Evolutionary conservation across 768 basidiomycete genomes (phyloP).

Genomic region (Calvatia gigantea): DNA sequence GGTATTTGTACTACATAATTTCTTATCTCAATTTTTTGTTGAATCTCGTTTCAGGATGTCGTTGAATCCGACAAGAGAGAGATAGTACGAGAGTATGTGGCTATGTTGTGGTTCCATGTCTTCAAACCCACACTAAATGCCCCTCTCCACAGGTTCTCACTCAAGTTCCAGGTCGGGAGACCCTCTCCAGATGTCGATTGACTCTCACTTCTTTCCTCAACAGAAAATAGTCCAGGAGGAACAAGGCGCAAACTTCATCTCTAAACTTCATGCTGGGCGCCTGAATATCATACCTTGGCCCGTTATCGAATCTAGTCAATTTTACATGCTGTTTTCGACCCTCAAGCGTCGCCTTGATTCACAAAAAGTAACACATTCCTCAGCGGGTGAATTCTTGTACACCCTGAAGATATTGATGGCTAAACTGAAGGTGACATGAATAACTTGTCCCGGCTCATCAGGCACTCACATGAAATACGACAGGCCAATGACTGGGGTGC

Average conservation of each 20-base stretch:
- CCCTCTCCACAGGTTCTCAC: conserved; percentile 37
- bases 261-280: conserved; percentile 53
- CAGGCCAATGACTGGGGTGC: conserved; percentile 66
- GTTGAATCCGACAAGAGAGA: conserved; percentile 58
- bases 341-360: conserved; percentile 46
- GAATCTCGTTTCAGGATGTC: conserved; percentile 45
- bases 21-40: neutral
- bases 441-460: neutral
- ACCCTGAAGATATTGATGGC: conserved; percentile 64
- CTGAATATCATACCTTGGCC: conserved; percentile 65
- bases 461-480: neutral
- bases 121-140: neutral
- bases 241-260: conserved; percentile 60
- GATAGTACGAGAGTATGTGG: conserved; percentile 51
- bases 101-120: neutral
- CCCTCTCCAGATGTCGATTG: neutral
- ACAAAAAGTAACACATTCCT: conserved; percentile 43
- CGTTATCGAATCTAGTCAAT: conserved; percentile 58
- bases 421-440: conserved; percentile 48
- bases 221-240: conserved; percentile 61
- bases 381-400: conserved; percentile 53
- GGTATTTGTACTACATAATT: conserved; percentile 23
- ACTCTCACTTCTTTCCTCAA: neutral
- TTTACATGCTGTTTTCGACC: conserved; percentile 49
- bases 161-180: conserved; percentile 40